These are phyloP conservation scores for Fusarium chuoi DNA, from an alignment of 2,329 filamentous ascomycete species.

Conservation along the genomic window DNA sequence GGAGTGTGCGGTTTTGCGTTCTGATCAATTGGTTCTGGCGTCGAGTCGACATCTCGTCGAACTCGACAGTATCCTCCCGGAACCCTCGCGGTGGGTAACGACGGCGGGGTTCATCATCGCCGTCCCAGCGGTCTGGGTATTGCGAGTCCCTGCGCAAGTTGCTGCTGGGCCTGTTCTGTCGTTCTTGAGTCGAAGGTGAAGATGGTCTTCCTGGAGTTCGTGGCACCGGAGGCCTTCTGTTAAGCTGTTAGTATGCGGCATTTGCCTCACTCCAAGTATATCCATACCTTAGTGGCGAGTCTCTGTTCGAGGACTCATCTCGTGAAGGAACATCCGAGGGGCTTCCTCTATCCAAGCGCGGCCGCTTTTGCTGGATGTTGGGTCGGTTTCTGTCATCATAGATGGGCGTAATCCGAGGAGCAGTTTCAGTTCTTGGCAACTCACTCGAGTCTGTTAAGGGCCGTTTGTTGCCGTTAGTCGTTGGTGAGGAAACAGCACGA, in stretches of 20 bases:
- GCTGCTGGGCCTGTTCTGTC: not conserved
- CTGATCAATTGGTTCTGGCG: not conserved
- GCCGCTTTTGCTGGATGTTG: too few species aligned
- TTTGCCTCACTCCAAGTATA: not conserved
- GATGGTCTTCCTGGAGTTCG: not conserved
- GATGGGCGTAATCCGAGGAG: too few species aligned
- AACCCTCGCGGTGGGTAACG: not conserved
- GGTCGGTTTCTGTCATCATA: too few species aligned
- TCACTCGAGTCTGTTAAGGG: too few species aligned
- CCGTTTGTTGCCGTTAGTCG: too few species aligned
- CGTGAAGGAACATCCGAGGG: too few species aligned
- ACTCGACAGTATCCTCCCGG: slow-evolving; percentile 14
- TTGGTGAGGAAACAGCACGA: too few species aligned
- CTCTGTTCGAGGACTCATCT: too few species aligned
- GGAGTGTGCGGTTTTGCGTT: accelerated
- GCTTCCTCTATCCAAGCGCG: too few species aligned
- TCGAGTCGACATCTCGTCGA: not conserved
- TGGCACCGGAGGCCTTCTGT: accelerated
- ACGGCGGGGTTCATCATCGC: not conserved
- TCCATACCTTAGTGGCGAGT: not conserved
- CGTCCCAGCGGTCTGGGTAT: not conserved
- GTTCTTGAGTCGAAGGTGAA: not conserved
- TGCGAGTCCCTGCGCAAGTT: too few species aligned
- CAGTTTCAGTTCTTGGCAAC: too few species aligned
- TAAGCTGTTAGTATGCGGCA: not conserved